Evolutionary conservation across 2,329 filamentous ascomycete species (phyloP).

Genomic region (Neonectria magnoliae): DNA sequence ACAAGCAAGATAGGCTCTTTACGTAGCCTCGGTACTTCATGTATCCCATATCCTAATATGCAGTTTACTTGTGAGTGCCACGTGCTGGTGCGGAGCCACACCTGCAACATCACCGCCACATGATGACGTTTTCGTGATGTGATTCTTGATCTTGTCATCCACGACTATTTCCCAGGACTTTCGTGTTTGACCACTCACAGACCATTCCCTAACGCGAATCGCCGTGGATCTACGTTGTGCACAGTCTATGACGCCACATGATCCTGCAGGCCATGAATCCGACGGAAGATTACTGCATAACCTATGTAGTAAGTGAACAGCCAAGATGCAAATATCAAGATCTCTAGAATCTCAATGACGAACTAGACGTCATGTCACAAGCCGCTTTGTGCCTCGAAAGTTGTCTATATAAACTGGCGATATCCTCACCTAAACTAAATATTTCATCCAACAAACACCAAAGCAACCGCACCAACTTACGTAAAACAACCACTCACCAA

Average conservation of each 20-base stretch:
- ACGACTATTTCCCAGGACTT: no score
- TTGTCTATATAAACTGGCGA: neutral
- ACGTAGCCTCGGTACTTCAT: neutral
- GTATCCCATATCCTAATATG: neutral
- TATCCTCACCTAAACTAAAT: neutral
- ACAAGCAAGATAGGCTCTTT: neutral
- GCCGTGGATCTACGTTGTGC: neutral
- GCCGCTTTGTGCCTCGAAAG: neutral
- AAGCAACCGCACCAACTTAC: neutral
- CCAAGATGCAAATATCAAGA: neutral
- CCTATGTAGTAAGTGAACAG: neutral
- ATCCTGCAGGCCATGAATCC: neutral
- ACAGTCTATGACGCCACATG: neutral
- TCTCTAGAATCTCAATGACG: neutral
- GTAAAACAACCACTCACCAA: constrained; percentile 23
- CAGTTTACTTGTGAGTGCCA: neutral
- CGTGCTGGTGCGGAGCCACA: neutral
- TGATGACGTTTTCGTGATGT: neutral
- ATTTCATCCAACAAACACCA: neutral
- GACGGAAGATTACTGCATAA: neutral
- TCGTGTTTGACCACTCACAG: no score
- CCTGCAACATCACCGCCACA: neutral
- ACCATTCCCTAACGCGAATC: neutral
- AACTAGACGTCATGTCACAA: neutral
- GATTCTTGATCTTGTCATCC: neutral